Evolutionary conservation across 108 stramenopile species (phyloP).

Genomic region (Cyclotella baltica): DNA sequence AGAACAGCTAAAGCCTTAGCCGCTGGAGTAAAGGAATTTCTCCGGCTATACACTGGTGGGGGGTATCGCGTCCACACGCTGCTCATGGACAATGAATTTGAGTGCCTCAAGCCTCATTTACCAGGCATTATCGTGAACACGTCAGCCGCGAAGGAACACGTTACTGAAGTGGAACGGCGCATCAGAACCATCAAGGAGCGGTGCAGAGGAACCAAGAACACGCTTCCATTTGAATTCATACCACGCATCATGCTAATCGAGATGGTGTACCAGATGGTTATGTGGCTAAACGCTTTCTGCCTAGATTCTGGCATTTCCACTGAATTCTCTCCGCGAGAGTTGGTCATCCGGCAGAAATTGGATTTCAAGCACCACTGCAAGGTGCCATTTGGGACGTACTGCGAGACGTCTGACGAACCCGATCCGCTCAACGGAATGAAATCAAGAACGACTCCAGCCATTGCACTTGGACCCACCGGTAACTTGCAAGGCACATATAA

Average conservation of each 20-base stretch:
- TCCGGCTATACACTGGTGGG: slow-evolving; percentile 16
- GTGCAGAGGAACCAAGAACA: slow-evolving; percentile 16
- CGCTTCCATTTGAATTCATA: slow-evolving; percentile 22
- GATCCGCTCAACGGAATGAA: slow-evolving; percentile 16
- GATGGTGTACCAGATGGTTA: slow-evolving; percentile 14
- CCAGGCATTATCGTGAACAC: slow-evolving; percentile 27
- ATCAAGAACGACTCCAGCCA: slow-evolving; percentile 29
- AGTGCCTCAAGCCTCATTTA: background rate
- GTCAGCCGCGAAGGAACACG: slow-evolving; percentile 40
- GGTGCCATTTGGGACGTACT: slow-evolving; percentile 50
- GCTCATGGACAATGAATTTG: slow-evolving; percentile 32
- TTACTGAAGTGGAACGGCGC: slow-evolving; percentile 9
- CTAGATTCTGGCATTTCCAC: slow-evolving; percentile 21
- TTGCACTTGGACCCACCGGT: slow-evolving; percentile 44
- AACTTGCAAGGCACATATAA: slow-evolving; percentile 56
- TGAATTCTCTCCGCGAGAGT: slow-evolving; percentile 23
- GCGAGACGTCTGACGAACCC: slow-evolving; percentile 47
- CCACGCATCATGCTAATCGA: slow-evolving; percentile 24
- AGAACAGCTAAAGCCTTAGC: slow-evolving; percentile 14
- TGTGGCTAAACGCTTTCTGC: slow-evolving; percentile 47
- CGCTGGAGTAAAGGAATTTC: background rate
- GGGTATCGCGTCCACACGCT: slow-evolving; percentile 10
- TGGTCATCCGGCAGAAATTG: slow-evolving; percentile 19
- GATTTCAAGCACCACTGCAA: slow-evolving; percentile 33
- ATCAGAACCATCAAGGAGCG: slow-evolving; percentile 34